phyloP scores from a whole-genome alignment of 345 rosid genomes.

The Lepidium sativum region DNA sequence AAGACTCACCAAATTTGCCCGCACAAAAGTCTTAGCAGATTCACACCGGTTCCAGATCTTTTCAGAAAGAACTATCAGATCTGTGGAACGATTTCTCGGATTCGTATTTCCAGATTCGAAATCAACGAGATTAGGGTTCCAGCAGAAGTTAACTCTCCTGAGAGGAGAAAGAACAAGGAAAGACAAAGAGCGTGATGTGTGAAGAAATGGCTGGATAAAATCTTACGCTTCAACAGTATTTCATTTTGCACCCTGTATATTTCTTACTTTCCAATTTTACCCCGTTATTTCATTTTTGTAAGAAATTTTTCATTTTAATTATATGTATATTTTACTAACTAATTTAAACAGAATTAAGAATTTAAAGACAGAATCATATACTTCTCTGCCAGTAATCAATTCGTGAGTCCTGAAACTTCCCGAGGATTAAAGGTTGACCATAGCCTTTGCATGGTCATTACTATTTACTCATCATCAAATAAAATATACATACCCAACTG shows the following conservation, averaged over 20 bases:
- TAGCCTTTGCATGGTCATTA: not conserved
- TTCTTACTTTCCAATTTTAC: not conserved
- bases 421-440: not conserved
- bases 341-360: too few relatives aligned
- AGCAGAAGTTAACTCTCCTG: not conserved
- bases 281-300: not conserved
- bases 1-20: conserved; percentile 1
- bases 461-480: not conserved
- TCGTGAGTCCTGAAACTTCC: not conserved
- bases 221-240: conserved; percentile 1
- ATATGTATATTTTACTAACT: too few relatives aligned
- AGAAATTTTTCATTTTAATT: not conserved
- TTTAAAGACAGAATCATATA: not conserved
- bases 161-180: conserved; percentile 10
- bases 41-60: not conserved
- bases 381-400: not conserved
- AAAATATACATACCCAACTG: too few relatives aligned
- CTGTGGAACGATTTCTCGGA: not conserved
- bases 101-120: not conserved
- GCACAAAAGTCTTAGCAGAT: not conserved
- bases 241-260: not conserved
- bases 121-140: conserved; percentile 18
- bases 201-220: conserved; percentile 9
- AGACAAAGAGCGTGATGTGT: not conserved
- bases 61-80: conserved; percentile 9